Percentiles rank a stretch among this genome's conserved stretches.
Evolutionary conservation across 1,139 yeast species (phyloP).

Genomic region (Casaregolazyma lundiana): DNA sequence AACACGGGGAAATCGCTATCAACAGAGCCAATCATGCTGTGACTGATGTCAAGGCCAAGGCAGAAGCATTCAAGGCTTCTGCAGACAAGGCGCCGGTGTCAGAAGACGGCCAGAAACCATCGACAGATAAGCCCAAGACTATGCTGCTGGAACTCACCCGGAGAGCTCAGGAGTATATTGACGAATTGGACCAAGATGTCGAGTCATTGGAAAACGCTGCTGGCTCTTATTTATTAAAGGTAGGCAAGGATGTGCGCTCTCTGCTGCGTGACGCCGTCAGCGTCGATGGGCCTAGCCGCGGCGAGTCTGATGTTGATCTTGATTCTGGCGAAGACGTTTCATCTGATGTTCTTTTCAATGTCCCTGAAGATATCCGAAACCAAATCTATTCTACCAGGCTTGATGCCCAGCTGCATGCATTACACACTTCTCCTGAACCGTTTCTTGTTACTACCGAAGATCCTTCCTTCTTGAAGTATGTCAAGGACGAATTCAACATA

Average conservation of each 20-base stretch:
- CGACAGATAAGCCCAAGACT: conserved; percentile 12
- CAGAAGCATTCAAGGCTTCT: conserved; percentile 1
- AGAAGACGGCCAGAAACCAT: not conserved
- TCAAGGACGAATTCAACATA: conserved; percentile 37
- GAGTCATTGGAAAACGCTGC: conserved; percentile 66
- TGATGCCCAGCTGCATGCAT: conserved; percentile 53
- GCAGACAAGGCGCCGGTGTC: conserved; percentile 1
- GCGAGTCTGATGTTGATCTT: conserved; percentile 21
- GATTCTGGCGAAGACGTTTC: conserved; percentile 34
- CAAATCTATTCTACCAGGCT: conserved; percentile 48
- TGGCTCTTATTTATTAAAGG: conserved; percentile 50
- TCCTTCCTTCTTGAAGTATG: conserved; percentile 34
- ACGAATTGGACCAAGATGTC: conserved; percentile 60
- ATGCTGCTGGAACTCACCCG: conserved; percentile 35
- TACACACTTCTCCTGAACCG: conserved; percentile 46
- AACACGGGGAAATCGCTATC: conserved; percentile 40
- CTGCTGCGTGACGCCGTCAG: conserved; percentile 52
- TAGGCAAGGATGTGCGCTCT: conserved; percentile 44
- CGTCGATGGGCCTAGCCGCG: conserved; percentile 35
- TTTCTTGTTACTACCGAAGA: conserved; percentile 37
- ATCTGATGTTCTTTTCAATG: conserved; percentile 41
- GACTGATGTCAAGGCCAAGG: conserved; percentile 6
- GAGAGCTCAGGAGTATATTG: conserved; percentile 57
- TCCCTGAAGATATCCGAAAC: conserved; percentile 36
- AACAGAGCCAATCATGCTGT: conserved; percentile 5